phyloP scores from a whole-genome alignment of 208 protist genomes.

The Porcisia hertigi region DNA sequence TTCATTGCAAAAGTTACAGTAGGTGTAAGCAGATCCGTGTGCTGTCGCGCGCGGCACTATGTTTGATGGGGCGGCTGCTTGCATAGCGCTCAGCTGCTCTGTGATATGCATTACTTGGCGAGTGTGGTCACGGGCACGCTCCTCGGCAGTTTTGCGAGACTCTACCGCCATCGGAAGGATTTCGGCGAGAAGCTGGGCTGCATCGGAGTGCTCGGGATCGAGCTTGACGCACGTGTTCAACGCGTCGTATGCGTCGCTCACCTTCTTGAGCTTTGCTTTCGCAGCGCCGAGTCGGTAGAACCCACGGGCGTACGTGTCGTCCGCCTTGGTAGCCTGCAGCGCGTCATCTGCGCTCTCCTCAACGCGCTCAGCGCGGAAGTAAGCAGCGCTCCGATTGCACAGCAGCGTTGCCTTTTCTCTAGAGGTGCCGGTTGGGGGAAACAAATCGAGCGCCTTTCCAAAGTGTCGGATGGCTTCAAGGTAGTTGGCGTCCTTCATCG shows the following conservation, averaged over 20 bases:
- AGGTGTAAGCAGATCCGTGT: slow-evolving; percentile 59
- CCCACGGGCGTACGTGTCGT: slow-evolving; percentile 70
- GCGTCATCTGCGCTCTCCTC: slow-evolving; percentile 70
- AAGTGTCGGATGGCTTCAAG: slow-evolving; percentile 77
- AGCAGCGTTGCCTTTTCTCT: slow-evolving; percentile 61
- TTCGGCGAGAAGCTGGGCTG: slow-evolving; percentile 39
- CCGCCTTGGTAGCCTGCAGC: slow-evolving; percentile 36
- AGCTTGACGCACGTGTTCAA: slow-evolving; percentile 55
- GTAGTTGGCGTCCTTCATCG: slow-evolving; percentile 69
- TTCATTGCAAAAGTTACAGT: slow-evolving; percentile 88
- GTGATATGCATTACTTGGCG: slow-evolving; percentile 14
- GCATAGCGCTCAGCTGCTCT: slow-evolving; percentile 43
- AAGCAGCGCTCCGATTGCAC: slow-evolving; percentile 77
- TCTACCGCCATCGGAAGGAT: slow-evolving; percentile 43
- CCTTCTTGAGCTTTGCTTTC: slow-evolving; percentile 50
- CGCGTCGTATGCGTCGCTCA: slow-evolving; percentile 48
- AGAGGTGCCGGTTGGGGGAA: slow-evolving; percentile 21
- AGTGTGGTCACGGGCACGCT: slow-evolving; percentile 49
- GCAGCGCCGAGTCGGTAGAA: slow-evolving; percentile 74
- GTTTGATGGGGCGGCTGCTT: slow-evolving; percentile 6
- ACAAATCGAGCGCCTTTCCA: slow-evolving; percentile 70
- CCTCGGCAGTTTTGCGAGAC: slow-evolving; percentile 43
- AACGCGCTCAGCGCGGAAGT: slow-evolving; percentile 44
- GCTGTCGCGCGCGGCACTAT: slow-evolving; percentile 32
- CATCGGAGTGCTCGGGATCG: slow-evolving; percentile 59